phyloP scores from a whole-genome alignment of 2,329 filamentous ascomycete genomes.

The Cercospora sp. region DNA sequence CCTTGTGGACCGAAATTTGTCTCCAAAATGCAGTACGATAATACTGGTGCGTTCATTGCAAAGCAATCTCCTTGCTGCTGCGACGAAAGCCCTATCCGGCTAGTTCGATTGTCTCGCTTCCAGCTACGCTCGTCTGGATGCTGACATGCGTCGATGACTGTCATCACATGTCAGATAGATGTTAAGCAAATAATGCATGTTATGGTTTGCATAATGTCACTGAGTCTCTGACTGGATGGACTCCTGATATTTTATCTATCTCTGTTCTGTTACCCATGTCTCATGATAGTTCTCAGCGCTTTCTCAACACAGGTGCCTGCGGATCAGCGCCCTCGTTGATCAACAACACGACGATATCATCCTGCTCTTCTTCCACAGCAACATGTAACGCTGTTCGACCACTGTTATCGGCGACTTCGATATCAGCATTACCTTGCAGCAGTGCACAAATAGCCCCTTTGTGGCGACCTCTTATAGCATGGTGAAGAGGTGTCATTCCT shows the following conservation, averaged over 20 bases:
- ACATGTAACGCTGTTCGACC: constrained; percentile 1
- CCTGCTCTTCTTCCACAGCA: background rate
- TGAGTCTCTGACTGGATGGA: background rate
- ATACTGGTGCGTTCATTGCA: background rate
- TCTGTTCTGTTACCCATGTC: background rate
- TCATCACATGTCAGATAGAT: background rate
- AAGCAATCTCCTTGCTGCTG: background rate
- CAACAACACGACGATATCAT: background rate
- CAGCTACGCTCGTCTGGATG: background rate
- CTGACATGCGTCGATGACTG: background rate
- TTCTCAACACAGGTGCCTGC: background rate
- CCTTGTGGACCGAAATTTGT: background rate
- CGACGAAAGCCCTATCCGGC: background rate
- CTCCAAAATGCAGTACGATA: background rate
- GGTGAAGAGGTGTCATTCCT: background rate
- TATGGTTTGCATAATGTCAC: background rate
- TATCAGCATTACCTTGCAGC: background rate
- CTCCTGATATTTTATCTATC: background rate
- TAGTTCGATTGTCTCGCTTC: background rate
- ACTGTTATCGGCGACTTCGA: background rate
- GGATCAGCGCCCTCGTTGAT: background rate
- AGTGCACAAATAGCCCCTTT: background rate
- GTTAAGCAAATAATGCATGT: background rate
- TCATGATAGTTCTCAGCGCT: background rate
- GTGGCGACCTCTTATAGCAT: background rate